Percentiles rank a stretch among this genome's conserved stretches.
These are phyloP conservation scores for Penstemon barbatus DNA, from an alignment of 257 asterid genomes.

Conservation along the genomic window DNA sequence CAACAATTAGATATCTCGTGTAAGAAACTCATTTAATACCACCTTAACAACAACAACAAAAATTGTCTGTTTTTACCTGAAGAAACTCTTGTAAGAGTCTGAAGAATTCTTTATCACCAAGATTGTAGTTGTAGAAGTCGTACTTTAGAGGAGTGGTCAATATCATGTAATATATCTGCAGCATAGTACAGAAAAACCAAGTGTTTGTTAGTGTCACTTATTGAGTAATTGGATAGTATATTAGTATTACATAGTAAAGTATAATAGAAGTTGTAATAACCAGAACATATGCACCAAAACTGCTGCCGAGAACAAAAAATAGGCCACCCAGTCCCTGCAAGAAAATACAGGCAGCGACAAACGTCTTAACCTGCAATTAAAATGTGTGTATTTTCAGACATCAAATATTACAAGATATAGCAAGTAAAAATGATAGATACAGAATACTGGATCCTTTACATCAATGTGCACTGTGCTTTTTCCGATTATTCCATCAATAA, in stretches of 20 bases:
- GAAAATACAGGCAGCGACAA: conserved; percentile 56
- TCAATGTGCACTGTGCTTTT: conserved; percentile 47
- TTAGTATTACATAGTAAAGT: background rate
- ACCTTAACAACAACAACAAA: background rate
- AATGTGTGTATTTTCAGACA: background rate
- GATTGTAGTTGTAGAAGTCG: conserved; percentile 60
- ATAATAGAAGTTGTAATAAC: conserved; percentile 39
- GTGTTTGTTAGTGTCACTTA: background rate
- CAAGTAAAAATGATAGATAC: background rate
- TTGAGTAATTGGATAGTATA: conserved; percentile 15
- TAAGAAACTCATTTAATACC: background rate
- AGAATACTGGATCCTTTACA: conserved; percentile 38
- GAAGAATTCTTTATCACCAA: conserved; percentile 49
- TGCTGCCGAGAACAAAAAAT: conserved; percentile 78
- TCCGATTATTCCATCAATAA: conserved; percentile 50
- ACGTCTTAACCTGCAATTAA: conserved; percentile 43
- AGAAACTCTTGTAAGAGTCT: conserved; percentile 54
- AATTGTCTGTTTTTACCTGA: conserved; percentile 52
- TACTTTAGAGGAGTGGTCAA: conserved; percentile 61
- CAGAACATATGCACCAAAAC: conserved; percentile 75
- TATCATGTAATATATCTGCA: conserved; percentile 68
- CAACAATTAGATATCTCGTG: conserved; percentile 27
- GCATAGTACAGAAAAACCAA: conserved; percentile 11
- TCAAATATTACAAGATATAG: background rate
- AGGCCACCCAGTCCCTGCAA: conserved; percentile 88